Conservation (phyloP, 192 early-diverging fungal genomes). For the Dissophora globulifera region DNA sequence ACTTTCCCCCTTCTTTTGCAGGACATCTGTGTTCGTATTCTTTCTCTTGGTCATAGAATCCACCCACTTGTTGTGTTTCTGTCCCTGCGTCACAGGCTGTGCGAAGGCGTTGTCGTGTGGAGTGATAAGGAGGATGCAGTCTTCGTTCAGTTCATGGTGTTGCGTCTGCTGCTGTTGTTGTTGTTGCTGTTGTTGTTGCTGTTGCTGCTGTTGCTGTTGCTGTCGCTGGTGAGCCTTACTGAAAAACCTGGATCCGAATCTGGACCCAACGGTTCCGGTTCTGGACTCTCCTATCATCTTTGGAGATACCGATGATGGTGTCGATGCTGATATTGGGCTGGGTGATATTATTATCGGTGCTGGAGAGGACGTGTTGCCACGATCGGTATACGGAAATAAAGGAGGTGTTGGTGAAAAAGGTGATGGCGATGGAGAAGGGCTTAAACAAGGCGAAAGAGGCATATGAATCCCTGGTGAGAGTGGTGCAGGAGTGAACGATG, state of each 20-base stretch:
- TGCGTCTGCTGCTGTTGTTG: neutral
- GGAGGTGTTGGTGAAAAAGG: neutral
- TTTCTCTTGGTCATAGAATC: neutral
- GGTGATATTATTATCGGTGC: constrained; percentile 3
- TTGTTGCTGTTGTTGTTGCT: neutral
- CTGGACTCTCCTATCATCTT: neutral
- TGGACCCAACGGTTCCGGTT: constrained; percentile 12
- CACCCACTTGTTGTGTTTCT: neutral
- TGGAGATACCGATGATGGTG: neutral
- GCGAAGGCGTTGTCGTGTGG: neutral
- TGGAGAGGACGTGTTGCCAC: neutral
- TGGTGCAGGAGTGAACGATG: neutral
- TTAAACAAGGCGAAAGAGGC: neutral
- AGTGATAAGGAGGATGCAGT: neutral
- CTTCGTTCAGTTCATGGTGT: neutral
- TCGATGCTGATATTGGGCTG: too few relatives aligned
- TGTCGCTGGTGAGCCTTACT: neutral
- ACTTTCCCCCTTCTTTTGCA: neutral
- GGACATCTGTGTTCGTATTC: too few relatives aligned
- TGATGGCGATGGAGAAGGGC: constrained; percentile 1
- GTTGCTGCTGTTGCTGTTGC: neutral
- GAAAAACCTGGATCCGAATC: constrained; percentile 24
- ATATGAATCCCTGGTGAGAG: constrained; percentile 4
- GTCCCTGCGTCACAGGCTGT: neutral
- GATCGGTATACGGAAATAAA: neutral